Evolutionary conservation across 371 early-diverging fungal species (phyloP).

Genomic region (Apophysomyces variabilis): DNA sequence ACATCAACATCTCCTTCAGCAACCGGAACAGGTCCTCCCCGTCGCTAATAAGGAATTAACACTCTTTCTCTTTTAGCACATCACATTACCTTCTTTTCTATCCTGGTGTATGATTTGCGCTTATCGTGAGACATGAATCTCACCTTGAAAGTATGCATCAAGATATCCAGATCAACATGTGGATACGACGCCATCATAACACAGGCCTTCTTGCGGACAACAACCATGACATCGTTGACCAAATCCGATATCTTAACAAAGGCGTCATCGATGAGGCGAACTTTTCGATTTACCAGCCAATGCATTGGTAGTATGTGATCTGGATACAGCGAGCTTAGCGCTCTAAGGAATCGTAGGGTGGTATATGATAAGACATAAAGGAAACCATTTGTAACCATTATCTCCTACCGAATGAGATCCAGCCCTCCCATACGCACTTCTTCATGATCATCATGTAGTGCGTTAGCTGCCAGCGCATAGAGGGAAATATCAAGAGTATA

Average conservation of each 20-base stretch:
- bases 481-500: slow-evolving; percentile 52
- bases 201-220: slow-evolving; percentile 73
- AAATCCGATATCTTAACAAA: slow-evolving; percentile 78
- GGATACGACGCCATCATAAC: slow-evolving; percentile 67
- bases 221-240: slow-evolving; percentile 73
- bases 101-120: slow-evolving; percentile 17
- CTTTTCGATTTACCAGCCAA: slow-evolving; percentile 44
- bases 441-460: slow-evolving; percentile 69
- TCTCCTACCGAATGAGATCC: slow-evolving; percentile 64
- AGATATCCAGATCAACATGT: slow-evolving; percentile 57
- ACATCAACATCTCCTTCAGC: slow-evolving; percentile 74
- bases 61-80: background rate
- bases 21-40: slow-evolving; percentile 47
- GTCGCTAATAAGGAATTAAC: background rate
- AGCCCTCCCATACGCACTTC: slow-evolving; percentile 72
- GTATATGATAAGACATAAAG: slow-evolving; percentile 16
- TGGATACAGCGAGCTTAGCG: slow-evolving; percentile 55
- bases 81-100: slow-evolving; percentile 9
- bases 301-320: slow-evolving; percentile 42
- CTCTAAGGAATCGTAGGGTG: slow-evolving; percentile 22
- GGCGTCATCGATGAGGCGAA: slow-evolving; percentile 76
- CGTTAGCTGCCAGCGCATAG: slow-evolving; percentile 63
- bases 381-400: background rate
- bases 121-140: slow-evolving; percentile 72
- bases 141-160: slow-evolving; percentile 78